Conservation (phyloP, 148 eudicot genomes). For the Chenopodium formosanum region DNA sequence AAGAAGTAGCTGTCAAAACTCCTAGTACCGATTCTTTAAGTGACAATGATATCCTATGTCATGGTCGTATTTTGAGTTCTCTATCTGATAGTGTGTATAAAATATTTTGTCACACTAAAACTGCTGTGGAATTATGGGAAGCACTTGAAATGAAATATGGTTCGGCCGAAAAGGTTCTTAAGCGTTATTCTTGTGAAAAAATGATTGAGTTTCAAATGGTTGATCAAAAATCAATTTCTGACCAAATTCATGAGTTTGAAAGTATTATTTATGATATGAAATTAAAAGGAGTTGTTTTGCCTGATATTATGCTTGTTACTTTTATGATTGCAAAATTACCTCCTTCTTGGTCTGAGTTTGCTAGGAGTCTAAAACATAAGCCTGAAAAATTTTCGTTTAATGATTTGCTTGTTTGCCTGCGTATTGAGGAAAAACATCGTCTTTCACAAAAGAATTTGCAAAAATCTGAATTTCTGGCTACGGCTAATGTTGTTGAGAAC, state of each 20-base stretch:
- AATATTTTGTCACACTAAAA: constrained; percentile 8
- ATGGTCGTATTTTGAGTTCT: constrained; percentile 11
- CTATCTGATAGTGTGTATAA: constrained; percentile 5
- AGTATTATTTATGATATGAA: background rate
- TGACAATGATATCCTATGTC: constrained; percentile 1
- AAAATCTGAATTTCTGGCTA: constrained; percentile 3
- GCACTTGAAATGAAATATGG: background rate
- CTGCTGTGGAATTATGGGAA: background rate
- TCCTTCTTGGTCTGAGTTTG: too few relatives aligned
- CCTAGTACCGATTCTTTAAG: too few relatives aligned
- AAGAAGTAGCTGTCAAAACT: too few relatives aligned
- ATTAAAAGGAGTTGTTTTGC: too few relatives aligned
- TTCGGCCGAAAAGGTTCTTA: background rate
- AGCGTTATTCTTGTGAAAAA: too few relatives aligned
- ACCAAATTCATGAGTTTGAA: constrained; percentile 10
- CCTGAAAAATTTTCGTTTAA: too few relatives aligned
- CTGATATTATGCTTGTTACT: too few relatives aligned
- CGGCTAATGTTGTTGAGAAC: background rate
- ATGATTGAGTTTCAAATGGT: too few relatives aligned
- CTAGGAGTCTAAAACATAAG: too few relatives aligned
- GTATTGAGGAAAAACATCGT: constrained; percentile 7
- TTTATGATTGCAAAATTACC: too few relatives aligned
- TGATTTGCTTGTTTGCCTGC: background rate
- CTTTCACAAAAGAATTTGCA: background rate
- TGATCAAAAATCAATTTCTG: too few relatives aligned